phyloP scores from a whole-genome alignment of 352 stramenopile species.

The Halophytophthora batemanensis region DNA sequence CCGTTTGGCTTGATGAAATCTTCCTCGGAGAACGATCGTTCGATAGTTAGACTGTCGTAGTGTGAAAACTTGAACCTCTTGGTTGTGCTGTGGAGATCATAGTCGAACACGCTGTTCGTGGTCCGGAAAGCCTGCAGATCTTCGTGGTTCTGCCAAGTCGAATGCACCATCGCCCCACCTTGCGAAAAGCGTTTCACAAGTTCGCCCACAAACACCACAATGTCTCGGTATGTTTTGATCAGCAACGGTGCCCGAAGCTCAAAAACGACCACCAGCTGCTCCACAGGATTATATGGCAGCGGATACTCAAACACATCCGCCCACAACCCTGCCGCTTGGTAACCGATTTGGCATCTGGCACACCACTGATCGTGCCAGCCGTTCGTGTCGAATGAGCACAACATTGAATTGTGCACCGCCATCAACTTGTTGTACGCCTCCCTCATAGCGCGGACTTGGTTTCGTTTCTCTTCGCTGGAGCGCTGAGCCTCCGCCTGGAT shows the following conservation, averaged over 20 bases:
- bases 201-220: not conserved
- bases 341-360: not conserved
- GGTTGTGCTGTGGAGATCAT: not conserved
- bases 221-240: not conserved
- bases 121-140: not conserved
- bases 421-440: not conserved
- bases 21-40: not conserved
- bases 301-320: not conserved
- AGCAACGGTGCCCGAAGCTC: not conserved
- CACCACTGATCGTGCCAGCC: not conserved
- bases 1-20: not conserved
- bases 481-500: not conserved
- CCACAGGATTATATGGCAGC: not conserved
- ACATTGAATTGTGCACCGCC: not conserved
- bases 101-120: not conserved
- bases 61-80: not conserved
- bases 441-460: not conserved
- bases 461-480: not conserved
- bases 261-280: not conserved
- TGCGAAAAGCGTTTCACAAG: not conserved
- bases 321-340: not conserved
- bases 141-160: not conserved
- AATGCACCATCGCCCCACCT: not conserved
- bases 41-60: not conserved
- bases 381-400: not conserved